These are phyloP conservation scores for Hevea brasiliensis DNA, from an alignment of 345 rosid species.

Conservation along the genomic window DNA sequence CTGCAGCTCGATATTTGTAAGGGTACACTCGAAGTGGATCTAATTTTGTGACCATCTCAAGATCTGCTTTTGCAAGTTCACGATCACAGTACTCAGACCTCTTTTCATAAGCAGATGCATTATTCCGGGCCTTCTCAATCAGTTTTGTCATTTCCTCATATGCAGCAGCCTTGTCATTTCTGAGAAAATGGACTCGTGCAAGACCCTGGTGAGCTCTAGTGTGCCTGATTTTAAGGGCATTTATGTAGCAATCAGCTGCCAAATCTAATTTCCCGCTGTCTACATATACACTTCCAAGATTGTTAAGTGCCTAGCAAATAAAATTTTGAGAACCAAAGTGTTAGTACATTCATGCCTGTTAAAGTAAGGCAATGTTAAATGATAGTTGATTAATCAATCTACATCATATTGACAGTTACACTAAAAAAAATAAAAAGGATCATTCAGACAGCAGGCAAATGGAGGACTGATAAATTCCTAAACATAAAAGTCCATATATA, in stretches of 20 bases:
- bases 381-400: neutral
- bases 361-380: neutral
- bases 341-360: neutral
- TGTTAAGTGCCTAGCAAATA: slow-evolving; percentile 81
- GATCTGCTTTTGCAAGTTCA: slow-evolving; percentile 80
- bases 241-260: slow-evolving; percentile 97
- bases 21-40: slow-evolving; percentile 98
- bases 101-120: slow-evolving; percentile 96
- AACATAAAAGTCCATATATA: neutral
- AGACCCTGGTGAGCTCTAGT: slow-evolving; percentile 98
- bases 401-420: neutral
- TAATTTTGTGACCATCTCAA: slow-evolving; percentile 83
- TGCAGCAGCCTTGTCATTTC: slow-evolving; percentile 73
- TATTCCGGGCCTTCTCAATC: slow-evolving; percentile 79
- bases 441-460: neutral
- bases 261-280: slow-evolving; percentile 66
- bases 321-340: neutral
- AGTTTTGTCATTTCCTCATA: slow-evolving; percentile 90
- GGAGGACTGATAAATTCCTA: neutral
- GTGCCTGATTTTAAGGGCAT: slow-evolving; percentile 87
- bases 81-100: slow-evolving; percentile 97
- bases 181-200: slow-evolving; percentile 85
- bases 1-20: slow-evolving; percentile 96
- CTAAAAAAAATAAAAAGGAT: too few relatives aligned
- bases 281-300: slow-evolving; percentile 93